phyloP scores from a whole-genome alignment of 768 basidiomycete genomes.

The Gelatoporia subvermispora region DNA sequence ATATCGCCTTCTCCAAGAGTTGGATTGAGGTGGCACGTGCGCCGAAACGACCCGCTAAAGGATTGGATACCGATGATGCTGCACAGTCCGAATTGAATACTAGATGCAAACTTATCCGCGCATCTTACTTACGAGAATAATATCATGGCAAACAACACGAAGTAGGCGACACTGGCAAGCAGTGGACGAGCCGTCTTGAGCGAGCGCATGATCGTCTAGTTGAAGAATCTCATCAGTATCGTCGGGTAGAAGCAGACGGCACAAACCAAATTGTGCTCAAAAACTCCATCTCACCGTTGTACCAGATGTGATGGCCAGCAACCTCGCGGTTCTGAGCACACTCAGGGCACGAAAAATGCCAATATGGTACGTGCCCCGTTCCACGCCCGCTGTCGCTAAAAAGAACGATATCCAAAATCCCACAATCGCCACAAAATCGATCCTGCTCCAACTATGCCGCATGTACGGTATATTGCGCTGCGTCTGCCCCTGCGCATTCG shows the following conservation, averaged over 20 bases:
- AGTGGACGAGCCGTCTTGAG: slow-evolving; percentile 87
- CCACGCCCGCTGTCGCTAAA: slow-evolving; percentile 63
- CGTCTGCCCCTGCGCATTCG: slow-evolving; percentile 50
- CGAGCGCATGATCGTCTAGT: slow-evolving; percentile 87
- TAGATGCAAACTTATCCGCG: background rate
- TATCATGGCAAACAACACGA: slow-evolving; percentile 84
- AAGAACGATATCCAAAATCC: slow-evolving; percentile 84
- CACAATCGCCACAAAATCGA: slow-evolving; percentile 82
- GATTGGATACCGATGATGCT: slow-evolving; percentile 93
- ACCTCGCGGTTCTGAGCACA: slow-evolving; percentile 74
- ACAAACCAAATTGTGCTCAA: background rate
- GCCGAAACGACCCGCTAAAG: slow-evolving; percentile 80
- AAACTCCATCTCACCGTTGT: slow-evolving; percentile 60
- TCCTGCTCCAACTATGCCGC: slow-evolving; percentile 87
- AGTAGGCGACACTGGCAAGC: slow-evolving; percentile 86
- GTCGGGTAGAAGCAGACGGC: background rate
- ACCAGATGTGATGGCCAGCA: slow-evolving; percentile 85
- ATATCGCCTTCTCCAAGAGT: slow-evolving; percentile 48
- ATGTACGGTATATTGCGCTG: slow-evolving; percentile 77
- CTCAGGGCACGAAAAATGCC: slow-evolving; percentile 87
- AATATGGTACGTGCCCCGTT: slow-evolving; percentile 66
- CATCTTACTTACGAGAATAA: slow-evolving; percentile 72
- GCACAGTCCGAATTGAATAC: background rate
- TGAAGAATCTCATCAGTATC: no score
- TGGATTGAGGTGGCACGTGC: slow-evolving; percentile 54